Evolutionary conservation across 768 basidiomycete species (phyloP).

Genomic region (Suillus plorans): DNA sequence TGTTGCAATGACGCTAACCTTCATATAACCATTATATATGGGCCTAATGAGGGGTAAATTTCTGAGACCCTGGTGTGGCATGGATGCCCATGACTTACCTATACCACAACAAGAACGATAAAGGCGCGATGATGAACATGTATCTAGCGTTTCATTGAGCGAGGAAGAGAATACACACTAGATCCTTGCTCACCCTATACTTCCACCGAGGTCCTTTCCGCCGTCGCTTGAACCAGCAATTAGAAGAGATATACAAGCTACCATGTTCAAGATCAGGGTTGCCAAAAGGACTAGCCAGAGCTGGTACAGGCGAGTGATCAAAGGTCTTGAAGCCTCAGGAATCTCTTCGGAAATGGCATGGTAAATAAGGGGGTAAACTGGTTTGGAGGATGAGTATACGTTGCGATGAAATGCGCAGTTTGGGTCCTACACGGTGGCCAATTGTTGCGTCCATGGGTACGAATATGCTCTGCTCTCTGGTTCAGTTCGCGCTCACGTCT

Average conservation of each 20-base stretch:
- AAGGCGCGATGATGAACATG: slow-evolving; percentile 68
- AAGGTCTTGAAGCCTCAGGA: slow-evolving; percentile 71
- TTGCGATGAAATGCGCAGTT: slow-evolving; percentile 15
- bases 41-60: slow-evolving; percentile 50
- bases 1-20: slow-evolving; percentile 48
- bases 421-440: slow-evolving; percentile 80
- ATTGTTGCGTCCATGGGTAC: slow-evolving; percentile 82
- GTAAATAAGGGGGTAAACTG: slow-evolving; percentile 93
- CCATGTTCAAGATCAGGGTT: slow-evolving; percentile 85
- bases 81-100: slow-evolving; percentile 50
- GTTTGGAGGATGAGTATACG: slow-evolving; percentile 19
- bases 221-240: slow-evolving; percentile 74
- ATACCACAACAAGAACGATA: slow-evolving; percentile 95
- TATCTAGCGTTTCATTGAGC: slow-evolving; percentile 49
- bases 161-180: background rate
- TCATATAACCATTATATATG: slow-evolving; percentile 97
- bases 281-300: slow-evolving; percentile 89
- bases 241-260: slow-evolving; percentile 86
- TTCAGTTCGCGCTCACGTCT: slow-evolving; percentile 74
- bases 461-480: slow-evolving; percentile 65
- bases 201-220: slow-evolving; percentile 76
- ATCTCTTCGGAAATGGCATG: slow-evolving; percentile 93
- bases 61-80: slow-evolving; percentile 7
- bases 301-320: slow-evolving; percentile 86
- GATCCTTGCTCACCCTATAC: slow-evolving; percentile 62